These are phyloP conservation scores for Salvia splendens DNA, from an alignment of 257 asterid species.

Conservation along the genomic window DNA sequence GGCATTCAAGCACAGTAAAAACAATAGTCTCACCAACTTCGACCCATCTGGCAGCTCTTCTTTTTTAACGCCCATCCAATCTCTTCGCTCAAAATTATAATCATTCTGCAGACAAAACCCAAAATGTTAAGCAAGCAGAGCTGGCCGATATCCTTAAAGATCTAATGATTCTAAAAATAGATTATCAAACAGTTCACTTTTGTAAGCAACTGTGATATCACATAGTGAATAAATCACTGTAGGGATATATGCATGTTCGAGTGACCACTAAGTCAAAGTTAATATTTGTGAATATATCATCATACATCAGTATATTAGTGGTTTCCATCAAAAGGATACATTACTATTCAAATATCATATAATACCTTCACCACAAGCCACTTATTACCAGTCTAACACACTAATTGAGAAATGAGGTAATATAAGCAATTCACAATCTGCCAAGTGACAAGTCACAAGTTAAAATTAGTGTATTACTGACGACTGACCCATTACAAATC, in stretches of 20 bases:
- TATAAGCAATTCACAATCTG: no score
- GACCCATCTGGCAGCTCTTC: conserved; percentile 71
- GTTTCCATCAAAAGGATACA: neutral
- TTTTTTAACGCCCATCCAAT: conserved; percentile 65
- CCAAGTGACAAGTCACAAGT: no score
- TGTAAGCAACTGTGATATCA: neutral
- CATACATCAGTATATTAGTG: neutral
- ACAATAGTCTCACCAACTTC: conserved; percentile 59
- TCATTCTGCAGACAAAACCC: conserved; percentile 52
- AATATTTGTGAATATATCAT: conserved; percentile 9
- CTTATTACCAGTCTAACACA: no score
- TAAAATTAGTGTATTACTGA: no score
- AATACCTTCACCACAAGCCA: neutral
- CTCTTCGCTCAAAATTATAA: conserved; percentile 81
- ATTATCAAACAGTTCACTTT: neutral
- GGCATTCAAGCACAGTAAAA: conserved; percentile 27
- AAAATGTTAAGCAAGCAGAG: conserved; percentile 13
- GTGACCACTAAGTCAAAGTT: neutral
- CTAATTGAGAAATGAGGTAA: no score
- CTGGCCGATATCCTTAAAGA: conserved; percentile 7
- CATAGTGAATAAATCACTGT: neutral
- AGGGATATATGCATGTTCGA: conserved; percentile 6
- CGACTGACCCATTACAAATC: neutral
- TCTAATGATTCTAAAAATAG: neutral
- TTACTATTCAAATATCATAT: neutral